Conservation (phyloP, 257 asterid genomes). For the Parsonsia alboflavescens region DNA sequence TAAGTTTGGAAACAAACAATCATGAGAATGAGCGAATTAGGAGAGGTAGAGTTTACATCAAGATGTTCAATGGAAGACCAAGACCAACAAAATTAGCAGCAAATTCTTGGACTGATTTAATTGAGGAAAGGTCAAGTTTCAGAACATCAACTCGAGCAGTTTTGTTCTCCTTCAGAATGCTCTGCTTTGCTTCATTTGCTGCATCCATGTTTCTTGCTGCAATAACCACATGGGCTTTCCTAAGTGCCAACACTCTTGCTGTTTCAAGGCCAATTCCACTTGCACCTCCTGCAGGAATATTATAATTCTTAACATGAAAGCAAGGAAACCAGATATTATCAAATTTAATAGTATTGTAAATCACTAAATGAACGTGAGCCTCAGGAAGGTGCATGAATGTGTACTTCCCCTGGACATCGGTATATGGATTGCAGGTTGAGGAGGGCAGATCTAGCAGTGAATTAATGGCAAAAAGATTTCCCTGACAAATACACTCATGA, state of each 20-base stretch:
- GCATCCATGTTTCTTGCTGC: slow-evolving; percentile 75
- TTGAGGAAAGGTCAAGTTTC: slow-evolving; percentile 67
- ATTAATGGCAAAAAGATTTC: not conserved
- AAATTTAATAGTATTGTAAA: too few relatives aligned
- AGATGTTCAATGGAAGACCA: slow-evolving; percentile 80
- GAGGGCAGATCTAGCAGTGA: not conserved
- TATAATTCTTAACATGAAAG: not conserved
- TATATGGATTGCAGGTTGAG: not conserved
- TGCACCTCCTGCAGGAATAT: slow-evolving; percentile 60
- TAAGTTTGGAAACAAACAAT: too few relatives aligned
- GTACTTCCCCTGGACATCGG: not conserved
- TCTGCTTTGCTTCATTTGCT: slow-evolving; percentile 65
- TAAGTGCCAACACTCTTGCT: slow-evolving; percentile 60
- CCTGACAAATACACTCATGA: not conserved
- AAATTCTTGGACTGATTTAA: slow-evolving; percentile 57
- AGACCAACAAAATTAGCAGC: slow-evolving; percentile 52
- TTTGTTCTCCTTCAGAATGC: slow-evolving; percentile 37
- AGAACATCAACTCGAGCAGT: slow-evolving; percentile 59
- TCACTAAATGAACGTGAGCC: too few relatives aligned
- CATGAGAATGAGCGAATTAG: not conserved
- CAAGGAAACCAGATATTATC: not conserved
- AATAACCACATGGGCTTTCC: slow-evolving; percentile 68
- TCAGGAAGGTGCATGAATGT: too few relatives aligned
- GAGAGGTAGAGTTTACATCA: slow-evolving; percentile 38
- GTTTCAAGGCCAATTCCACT: slow-evolving; percentile 90